A percentile compares a stretch with the other conserved stretches of the same genome.
Evolutionary conservation across 1,284 basidiomycete species (phyloP).

Genomic region (Malassezia restricta): DNA sequence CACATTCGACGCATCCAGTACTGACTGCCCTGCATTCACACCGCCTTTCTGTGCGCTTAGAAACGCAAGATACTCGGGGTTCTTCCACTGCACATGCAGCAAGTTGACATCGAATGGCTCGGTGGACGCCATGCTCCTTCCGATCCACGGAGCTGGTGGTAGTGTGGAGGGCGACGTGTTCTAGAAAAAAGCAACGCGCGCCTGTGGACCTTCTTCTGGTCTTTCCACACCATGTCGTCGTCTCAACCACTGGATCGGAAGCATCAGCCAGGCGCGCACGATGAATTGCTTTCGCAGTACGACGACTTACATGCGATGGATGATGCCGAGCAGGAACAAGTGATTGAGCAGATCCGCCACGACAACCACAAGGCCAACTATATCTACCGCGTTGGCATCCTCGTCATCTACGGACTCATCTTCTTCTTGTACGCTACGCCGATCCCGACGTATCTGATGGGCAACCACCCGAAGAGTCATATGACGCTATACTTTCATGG

Average conservation of each 20-base stretch:
- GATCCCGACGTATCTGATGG: constrained; percentile 35
- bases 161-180: too few relatives aligned
- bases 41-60: constrained; percentile 21
- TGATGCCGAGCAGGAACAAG: constrained; percentile 27
- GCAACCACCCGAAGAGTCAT: constrained; percentile 41
- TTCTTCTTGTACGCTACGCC: constrained; percentile 31
- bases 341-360: constrained; percentile 27
- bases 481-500: constrained; percentile 32
- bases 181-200: neutral
- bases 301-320: constrained; percentile 20
- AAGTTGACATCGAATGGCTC: constrained; percentile 11
- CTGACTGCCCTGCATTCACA: neutral
- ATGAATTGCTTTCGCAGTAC: constrained; percentile 23
- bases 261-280: constrained; percentile 11
- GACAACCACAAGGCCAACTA: constrained; percentile 37
- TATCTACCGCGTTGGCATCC: constrained; percentile 26
- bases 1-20: constrained; percentile 26
- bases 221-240: neutral
- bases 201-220: neutral
- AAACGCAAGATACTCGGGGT: constrained; percentile 33
- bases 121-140: neutral
- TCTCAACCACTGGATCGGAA: neutral
- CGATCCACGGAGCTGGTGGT: too few relatives aligned
- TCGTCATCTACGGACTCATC: constrained; percentile 26
- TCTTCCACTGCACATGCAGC: constrained; percentile 34